Base-by-base conservation (phyloP, 2,329 filamentous ascomycete genomes). In the Claviceps sp. region DNA sequence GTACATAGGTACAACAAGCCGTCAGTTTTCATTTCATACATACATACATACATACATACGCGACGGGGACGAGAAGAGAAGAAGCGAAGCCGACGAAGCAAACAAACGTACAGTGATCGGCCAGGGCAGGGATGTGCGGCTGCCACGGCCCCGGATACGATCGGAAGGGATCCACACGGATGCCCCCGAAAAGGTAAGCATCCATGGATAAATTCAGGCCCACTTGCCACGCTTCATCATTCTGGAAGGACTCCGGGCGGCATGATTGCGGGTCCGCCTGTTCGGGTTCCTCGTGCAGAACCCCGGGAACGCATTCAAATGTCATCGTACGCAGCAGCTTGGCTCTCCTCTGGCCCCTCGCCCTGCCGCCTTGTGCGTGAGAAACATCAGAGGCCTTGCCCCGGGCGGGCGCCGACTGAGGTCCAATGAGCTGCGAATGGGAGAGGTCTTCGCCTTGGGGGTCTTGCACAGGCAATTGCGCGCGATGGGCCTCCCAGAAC, bases 81-180 rank as follows among this genome's bases (percentile, higher is more conserved):
- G 13, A 26, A 13, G 6, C 13, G 8, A 34, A 8, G 30, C 24
- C 24, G 24, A 9, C 13, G 16, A 14, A 45, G n/a, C n/a, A n/a
- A n/a, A n/a, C 18, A 38, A 3, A 51, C 60, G 47, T 55, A 62
- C 61, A 63, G 36, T 63, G 59, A 40, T 63, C 61, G 6, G 60
- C 58, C 45, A 62, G 49, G 4, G 53, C 54, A 13, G 60, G 59
- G 4, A 62, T 56, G 51, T 57, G 56, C 1, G 56, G 48, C 50
- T 49, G 37, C 55, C 56, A 59, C 30, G 54, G 54, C 5, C 53
- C 55, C 8, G 61, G 59, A 52, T 62, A 59, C 3, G 60, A 53
- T 37, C 53, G 54, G 52, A 62, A 63, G 4, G 61, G 60, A 53
- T 62, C 60, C 22, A 60, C 55, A 7, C 60, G 56, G 20, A 57